Evolutionary conservation across 2,329 filamentous ascomycete species (phyloP), one percentile per base, ranked within the genome.

Genomic region (Metarhizium sp.): DNA sequence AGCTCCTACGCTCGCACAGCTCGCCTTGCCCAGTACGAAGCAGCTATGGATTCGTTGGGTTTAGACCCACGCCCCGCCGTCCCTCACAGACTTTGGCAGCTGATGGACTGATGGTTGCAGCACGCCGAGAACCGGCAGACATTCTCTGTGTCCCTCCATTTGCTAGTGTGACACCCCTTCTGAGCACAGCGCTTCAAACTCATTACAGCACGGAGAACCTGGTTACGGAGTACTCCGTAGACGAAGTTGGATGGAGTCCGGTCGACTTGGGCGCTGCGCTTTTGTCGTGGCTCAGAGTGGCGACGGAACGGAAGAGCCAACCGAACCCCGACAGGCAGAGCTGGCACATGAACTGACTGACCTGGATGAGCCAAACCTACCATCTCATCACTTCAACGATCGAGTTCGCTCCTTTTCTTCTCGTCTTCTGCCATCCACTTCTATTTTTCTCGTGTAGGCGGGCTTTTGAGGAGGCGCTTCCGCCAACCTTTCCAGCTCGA

Each of bases 341-440:
- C 36, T 40, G n/a, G 50, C 50, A 49, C 54, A 53, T 56, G 53
- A 52, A 55, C 36, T 18, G 36, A 32, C 34, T 16, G 47, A 34
- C 34, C n/a, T 51, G 30, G 16, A 42, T 42, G 45, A 25, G 45
- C 20, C 43, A 56, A 53, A 56, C 45, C 54, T 56, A 50, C 48
- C 54, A 52, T 45, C 50, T 45, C 50, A 53, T 36, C 14, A 40
- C 45, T 42, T 52, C 45, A 50, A 52, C 54, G 49, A n/a, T 25
- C 45, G 51, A 32, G 25, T 51, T 34, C 48, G 38, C 46, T 6
- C 52, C 40, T 20, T 53, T 51, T n/a, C n/a, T 40, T 51, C 14
- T 38, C 18, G 50, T 48, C 30, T 50, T 43, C n/a, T 54, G n/a
- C 51, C 42, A 50, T 57, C 49, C 36, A 54, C 52, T 38, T 45